Base-by-base conservation (phyloP, 805 yeast genomes). In the Yarrowia sp. region DNA sequence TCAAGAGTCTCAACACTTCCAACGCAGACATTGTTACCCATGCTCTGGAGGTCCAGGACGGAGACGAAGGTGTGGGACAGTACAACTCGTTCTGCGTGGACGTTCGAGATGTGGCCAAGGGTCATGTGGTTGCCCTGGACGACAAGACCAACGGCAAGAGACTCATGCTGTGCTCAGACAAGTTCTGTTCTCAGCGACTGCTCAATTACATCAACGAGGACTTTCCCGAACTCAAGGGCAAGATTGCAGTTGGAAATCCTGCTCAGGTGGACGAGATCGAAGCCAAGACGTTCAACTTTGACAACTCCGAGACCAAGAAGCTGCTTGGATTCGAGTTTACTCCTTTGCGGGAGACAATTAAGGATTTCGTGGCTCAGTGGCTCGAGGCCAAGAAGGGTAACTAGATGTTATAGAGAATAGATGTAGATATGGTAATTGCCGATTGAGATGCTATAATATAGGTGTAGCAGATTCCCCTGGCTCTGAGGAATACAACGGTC, bases 21-120 rank as follows among this genome's bases (percentile, higher is more conserved):
- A 73, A 43, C 36, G 43, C 16, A 14, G 51, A 59, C 21, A 62
- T 65, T 17, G 33, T 54, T 12, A 36, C 58, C 19, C 58, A 41
- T 14, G 58, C 41, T 10, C 58, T 51, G 19, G 58, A 51, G 30
- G 33, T 19, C 17, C 17, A 28, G 32, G 41, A 24, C 16, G 17
- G 22, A 2, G 46, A 38, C 24, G 30, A 21, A 11, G 21, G 38
- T 3, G 28, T 32, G 2, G 58, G 58, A 8, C 48, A 68, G 17
- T 79, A 72, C 58, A 33, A 35, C n/a, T 33, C 41, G 16, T 51
- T 51, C 41, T 33, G 58, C 61, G 77, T 82, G 36, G 88, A 85
- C 72, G 88, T 85, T 6, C 78, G 88, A 70, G 89, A 86, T 70
- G 87, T 83, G 44, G 87, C 89, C 8, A 71, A 70, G 54, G 85